phyloP scores from a whole-genome alignment of 495 filamentous ascomycete genomes.

The Amorphotheca resinae region DNA sequence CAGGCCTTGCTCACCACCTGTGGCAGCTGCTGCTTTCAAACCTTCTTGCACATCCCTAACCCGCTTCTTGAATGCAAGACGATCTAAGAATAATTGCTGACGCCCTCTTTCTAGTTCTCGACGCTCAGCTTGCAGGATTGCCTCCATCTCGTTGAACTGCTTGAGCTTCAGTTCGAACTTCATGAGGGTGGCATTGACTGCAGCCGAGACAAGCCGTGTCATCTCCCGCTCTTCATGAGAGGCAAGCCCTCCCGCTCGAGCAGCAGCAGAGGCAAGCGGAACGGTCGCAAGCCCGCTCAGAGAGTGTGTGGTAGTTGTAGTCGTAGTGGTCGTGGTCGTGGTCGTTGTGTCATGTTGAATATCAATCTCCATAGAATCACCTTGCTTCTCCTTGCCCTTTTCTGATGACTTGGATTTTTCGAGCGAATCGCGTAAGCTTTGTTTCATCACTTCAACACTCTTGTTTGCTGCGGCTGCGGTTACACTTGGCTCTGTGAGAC shows the following conservation, averaged over 20 bases:
- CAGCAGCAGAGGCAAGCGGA: conserved; percentile 72
- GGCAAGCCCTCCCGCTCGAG: conserved; percentile 72
- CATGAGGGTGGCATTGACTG: conserved; percentile 72
- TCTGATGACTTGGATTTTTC: conserved; percentile 38
- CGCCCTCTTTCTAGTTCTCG: conserved; percentile 82
- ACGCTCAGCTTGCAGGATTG: conserved; percentile 79
- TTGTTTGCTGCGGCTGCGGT: conserved; percentile 81
- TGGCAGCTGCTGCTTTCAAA: conserved; percentile 47
- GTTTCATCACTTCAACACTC: conserved; percentile 71
- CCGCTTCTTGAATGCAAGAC: conserved; percentile 77
- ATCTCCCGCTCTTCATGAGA: conserved; percentile 95
- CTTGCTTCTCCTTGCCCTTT: conserved; percentile 45
- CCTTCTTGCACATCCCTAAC: conserved; percentile 70
- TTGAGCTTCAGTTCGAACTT: conserved; percentile 76
- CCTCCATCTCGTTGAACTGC: conserved; percentile 94
- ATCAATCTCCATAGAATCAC: conserved; percentile 44
- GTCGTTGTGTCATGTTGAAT: conserved; percentile 28
- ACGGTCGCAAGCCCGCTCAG: conserved; percentile 60
- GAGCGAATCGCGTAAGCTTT: conserved; percentile 58
- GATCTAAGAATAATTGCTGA: conserved; percentile 86
- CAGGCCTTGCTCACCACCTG: conserved; percentile 48
- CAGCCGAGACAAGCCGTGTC: conserved; percentile 76
- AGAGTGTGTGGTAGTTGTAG: conserved; percentile 30
- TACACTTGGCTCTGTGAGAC: conserved; percentile 74
- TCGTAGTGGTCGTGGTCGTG: conserved; percentile 29